Conservation (phyloP, 179 eudicot species). For the Beta macrorhiza region DNA sequence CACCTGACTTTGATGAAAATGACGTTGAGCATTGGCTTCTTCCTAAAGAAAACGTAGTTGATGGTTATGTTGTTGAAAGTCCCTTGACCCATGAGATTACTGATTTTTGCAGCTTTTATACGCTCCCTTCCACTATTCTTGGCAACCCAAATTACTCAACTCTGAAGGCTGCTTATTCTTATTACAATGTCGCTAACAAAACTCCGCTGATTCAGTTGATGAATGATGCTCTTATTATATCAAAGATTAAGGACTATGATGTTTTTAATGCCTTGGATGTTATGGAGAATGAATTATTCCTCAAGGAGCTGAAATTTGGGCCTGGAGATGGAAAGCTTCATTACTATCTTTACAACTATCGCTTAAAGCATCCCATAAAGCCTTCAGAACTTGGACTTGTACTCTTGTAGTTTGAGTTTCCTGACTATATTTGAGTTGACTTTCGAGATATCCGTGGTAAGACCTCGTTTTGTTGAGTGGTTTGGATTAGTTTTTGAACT, state of each 20-base stretch:
- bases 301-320: conserved; percentile 76
- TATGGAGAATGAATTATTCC: conserved; percentile 64
- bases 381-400: conserved; percentile 76
- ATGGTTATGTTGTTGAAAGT: conserved; percentile 68
- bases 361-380: conserved; percentile 55
- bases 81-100: conserved; percentile 67
- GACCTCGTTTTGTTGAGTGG: conserved; percentile 26
- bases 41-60: conserved; percentile 60
- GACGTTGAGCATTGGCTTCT: conserved; percentile 84
- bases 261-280: conserved; percentile 77
- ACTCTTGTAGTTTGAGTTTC: conserved; percentile 48
- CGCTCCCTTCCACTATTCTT: conserved; percentile 66
- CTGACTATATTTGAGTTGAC: conserved; percentile 10
- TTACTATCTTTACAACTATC: conserved; percentile 72
- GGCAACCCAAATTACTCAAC: conserved; percentile 61
- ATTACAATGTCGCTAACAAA: conserved; percentile 69
- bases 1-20: conserved; percentile 67
- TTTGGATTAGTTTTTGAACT: conserved; percentile 21
- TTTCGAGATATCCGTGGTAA: conserved; percentile 28
- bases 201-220: conserved; percentile 70
- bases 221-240: conserved; percentile 75
- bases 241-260: conserved; percentile 60
- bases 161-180: conserved; percentile 75
- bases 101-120: conserved; percentile 78
- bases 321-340: conserved; percentile 85